phyloP scores from a whole-genome alignment of 257 asterid species.

The Solanum chmielewskii region DNA sequence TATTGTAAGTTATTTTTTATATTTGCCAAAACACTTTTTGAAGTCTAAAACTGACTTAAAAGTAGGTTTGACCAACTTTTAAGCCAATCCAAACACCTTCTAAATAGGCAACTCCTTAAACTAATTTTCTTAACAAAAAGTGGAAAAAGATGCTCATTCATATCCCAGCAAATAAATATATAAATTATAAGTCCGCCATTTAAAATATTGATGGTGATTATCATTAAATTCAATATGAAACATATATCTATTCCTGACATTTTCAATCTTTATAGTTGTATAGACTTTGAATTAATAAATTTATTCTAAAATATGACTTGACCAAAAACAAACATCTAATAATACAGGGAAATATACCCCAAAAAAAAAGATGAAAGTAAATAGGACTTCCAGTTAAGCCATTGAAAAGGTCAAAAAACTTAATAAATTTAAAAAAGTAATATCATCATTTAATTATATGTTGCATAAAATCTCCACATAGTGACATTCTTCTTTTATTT shows the following conservation, averaged over 20 bases:
- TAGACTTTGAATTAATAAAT: not conserved
- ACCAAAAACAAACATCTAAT: not conserved
- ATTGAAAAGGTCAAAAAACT: not conserved
- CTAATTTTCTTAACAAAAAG: not conserved
- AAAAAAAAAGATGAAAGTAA: not conserved
- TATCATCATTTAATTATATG: not conserved
- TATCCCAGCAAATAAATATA: not conserved
- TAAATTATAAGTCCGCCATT: not conserved
- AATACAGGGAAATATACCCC: not conserved
- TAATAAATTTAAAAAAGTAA: not conserved
- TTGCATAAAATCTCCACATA: not conserved
- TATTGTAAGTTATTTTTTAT: not conserved
- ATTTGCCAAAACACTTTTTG: not conserved
- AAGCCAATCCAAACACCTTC: not conserved
- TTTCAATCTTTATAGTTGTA: not conserved
- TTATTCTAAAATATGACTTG: not conserved
- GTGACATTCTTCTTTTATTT: not conserved
- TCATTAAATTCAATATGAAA: not conserved
- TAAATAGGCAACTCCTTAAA: not conserved
- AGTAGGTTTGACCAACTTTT: not conserved
- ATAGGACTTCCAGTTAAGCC: not conserved
- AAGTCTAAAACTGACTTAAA: not conserved
- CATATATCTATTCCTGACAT: not conserved
- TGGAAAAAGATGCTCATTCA: not conserved
- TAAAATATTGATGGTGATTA: not conserved